Base-by-base conservation (phyloP, 441 rosid species). In the Eruca vesicaria region DNA sequence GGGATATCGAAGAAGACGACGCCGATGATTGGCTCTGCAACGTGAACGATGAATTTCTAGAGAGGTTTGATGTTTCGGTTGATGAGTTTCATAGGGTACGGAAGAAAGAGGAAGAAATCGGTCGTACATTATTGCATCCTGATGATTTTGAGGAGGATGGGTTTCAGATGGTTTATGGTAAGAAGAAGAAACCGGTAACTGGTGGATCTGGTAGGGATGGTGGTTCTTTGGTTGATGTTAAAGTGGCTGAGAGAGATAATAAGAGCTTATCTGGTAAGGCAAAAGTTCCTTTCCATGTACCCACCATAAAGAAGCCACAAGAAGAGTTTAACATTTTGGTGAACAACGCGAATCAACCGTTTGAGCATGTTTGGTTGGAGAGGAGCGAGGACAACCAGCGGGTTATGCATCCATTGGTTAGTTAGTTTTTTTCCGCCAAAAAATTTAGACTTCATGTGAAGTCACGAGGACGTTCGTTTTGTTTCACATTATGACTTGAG, bases 351-450 rank as follows among this genome's bases (percentile, higher is more conserved):
- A 93, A 90, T 84, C 78, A 79, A 80, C 94, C 90, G 0, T 96
- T 96, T 78, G 88, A 89, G 71, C 99, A 96, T 82, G 99, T 90
- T 74, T 91, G 97, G 97, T 68, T 96, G 87, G 80, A 87, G 82
- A 86, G 82, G 82, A 89, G 86, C 72, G 92, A 89, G 45, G 99
- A 93, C 38, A 92, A 84, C 52, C 81, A 67, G 79, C 80, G 85
- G 41, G 71, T 81, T 61, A 52, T 96, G 86, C 99, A 96, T 81
- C 99, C 99, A 8, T 77, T 96, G 97, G 99, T 96, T 77, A 81
- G 94, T 23, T n/a, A n/a, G n/a, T n/a, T n/a, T n/a, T 23, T 23
- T 23, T 23, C 26, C 26, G 2, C 26, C 26, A 23, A 23, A 23
- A 23, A 23, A 23, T 1, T 1, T 23, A 23, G 26, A 23, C 26